Base-by-base conservation (phyloP, 2,329 filamentous ascomycete genomes). In the Metarhizium album region DNA sequence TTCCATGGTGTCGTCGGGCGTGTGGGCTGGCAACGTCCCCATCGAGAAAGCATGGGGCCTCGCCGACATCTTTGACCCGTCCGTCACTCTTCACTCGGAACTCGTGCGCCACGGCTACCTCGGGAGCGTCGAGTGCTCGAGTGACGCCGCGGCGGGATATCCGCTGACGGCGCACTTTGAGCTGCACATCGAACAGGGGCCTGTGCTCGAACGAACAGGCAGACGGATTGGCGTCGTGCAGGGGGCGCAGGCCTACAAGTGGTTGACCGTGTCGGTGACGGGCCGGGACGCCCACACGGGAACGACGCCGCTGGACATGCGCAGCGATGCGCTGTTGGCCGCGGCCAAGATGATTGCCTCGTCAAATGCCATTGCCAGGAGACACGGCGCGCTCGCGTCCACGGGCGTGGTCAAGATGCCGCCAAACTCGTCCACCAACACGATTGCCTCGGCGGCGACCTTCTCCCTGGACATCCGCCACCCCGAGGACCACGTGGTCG, bases 131-230 rank as follows among this genome's bases (percentile, higher is more conserved):
- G 51, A 51, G 18, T 58, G 57, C 47, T 51, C 50, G 6, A 52
- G 50, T 24, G 52, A 54, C 24, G 37, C 51, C 2, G 33, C 31
- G 8, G 33, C 29, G n/a, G 55, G 59, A 2, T 57, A 57, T n/a
- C 83, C 84, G 0, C 80, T 90, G 67, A 82, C 79, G 1, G 86
- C 86, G 1, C 86, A 91, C 64, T 90, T 91, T 59, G 87, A 91
- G 64, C 74, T 93, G 9, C 87, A 93, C 61, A 91, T 91, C 49
- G 88, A 94, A 63, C 89, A 94, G 63, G 63, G 62, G 0, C 62
- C 62, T 0, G 79, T 88, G 33, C 74, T 94, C 1, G 82, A 90
- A 47, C 53, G 55, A 7, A 52, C 53, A 1, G 52, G 53, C 1
- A 59, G 52, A 31, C 60, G 56, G 38, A 60, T 67, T 40, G 64